A percentile compares a stretch with the other conserved stretches of the same genome.
phyloP scores from a whole-genome alignment of 495 filamentous ascomycete species.

The Penicillium psychrofluorescens region DNA sequence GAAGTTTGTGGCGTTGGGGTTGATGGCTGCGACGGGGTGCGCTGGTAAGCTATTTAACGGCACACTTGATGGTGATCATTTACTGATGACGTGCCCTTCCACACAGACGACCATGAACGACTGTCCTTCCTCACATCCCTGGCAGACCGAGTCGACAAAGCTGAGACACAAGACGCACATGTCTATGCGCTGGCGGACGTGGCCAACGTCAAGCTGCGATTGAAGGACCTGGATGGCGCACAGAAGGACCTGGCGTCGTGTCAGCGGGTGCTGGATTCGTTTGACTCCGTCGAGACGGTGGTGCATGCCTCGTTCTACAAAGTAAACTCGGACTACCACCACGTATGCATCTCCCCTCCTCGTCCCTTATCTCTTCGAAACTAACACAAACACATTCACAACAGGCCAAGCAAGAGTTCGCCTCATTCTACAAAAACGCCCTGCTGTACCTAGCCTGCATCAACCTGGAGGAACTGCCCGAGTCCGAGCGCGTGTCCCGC shows the following conservation, averaged over 20 bases:
- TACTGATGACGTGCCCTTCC: no score
- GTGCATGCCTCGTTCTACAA: constrained; percentile 97
- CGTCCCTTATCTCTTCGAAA: background rate
- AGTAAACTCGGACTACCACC: constrained; percentile 90
- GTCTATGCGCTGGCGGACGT: constrained; percentile 88
- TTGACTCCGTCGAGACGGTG: constrained; percentile 91
- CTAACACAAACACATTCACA: background rate
- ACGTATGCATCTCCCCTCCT: constrained; percentile 38
- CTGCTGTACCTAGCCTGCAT: constrained; percentile 98
- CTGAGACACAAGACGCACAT: constrained; percentile 90
- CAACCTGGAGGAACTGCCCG: constrained; percentile 63
- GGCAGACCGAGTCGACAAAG: constrained; percentile 81
- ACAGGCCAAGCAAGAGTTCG: constrained; percentile 78
- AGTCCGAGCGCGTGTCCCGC: constrained; percentile 64
- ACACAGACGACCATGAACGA: constrained; percentile 75
- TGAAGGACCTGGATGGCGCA: constrained; percentile 67
- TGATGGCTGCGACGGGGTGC: constrained; percentile 81
- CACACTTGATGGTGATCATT: background rate
- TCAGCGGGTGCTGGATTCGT: constrained; percentile 79
- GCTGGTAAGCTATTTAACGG: constrained; percentile 50
- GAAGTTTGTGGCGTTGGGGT: constrained; percentile 84
- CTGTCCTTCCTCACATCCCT: constrained; percentile 79
- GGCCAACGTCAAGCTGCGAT: constrained; percentile 77
- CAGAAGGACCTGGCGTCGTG: constrained; percentile 80
- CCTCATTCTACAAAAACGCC: constrained; percentile 91